Conservation (phyloP, 1,284 basidiomycete genomes). For the Marasmius tenuissimus region DNA sequence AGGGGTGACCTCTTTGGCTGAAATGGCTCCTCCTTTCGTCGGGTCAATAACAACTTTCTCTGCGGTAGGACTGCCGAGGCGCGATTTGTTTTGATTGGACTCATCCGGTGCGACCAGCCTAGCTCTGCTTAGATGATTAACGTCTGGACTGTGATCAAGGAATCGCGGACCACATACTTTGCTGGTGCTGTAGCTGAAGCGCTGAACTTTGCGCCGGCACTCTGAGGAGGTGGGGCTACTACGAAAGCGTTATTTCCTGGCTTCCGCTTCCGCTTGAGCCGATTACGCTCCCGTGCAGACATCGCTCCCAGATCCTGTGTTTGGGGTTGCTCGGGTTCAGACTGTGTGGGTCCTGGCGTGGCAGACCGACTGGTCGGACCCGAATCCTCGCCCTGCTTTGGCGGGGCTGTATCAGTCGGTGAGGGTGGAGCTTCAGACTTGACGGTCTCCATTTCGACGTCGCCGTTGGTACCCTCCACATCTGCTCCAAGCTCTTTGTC, state of each 20-base stretch:
- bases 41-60: slow-evolving; percentile 78
- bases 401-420: slow-evolving; percentile 35
- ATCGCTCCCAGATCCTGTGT: slow-evolving; percentile 46
- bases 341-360: slow-evolving; percentile 54
- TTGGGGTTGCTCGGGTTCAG: slow-evolving; percentile 32
- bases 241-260: slow-evolving; percentile 80
- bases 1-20: slow-evolving; percentile 71
- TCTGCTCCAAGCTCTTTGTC: slow-evolving; percentile 77
- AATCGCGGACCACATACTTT: slow-evolving; percentile 46
- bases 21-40: slow-evolving; percentile 77
- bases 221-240: slow-evolving; percentile 64
- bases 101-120: slow-evolving; percentile 66
- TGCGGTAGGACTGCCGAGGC: slow-evolving; percentile 55
- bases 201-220: slow-evolving; percentile 56
- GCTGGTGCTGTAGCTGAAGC: slow-evolving; percentile 51
- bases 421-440: slow-evolving; percentile 40
- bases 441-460: slow-evolving; percentile 40
- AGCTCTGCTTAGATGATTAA: slow-evolving; percentile 43
- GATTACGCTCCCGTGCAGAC: slow-evolving; percentile 87
- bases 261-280: slow-evolving; percentile 90
- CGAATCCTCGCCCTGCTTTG: slow-evolving; percentile 22
- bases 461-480: slow-evolving; percentile 43
- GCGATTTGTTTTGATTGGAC: slow-evolving; percentile 42
- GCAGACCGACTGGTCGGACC: slow-evolving; percentile 44
- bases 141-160: background rate